Conservation (phyloP, 2,329 filamentous ascomycete genomes). For the Cercospora sp. region DNA sequence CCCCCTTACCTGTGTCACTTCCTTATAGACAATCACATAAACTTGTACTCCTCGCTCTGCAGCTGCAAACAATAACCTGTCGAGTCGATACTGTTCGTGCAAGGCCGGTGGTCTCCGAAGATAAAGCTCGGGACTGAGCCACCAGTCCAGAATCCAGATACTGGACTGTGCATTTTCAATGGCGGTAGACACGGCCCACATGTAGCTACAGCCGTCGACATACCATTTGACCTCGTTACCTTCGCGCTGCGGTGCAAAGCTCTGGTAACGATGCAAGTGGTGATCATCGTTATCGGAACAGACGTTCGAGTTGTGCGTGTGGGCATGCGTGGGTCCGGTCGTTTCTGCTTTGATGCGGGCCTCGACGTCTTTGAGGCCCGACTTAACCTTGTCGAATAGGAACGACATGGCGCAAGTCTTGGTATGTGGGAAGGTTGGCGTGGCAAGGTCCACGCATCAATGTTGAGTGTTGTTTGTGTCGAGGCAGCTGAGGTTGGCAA, state of each 20-base stretch:
- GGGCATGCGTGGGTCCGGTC: slow-evolving; percentile 49
- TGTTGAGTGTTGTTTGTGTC: neutral
- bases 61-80: slow-evolving; percentile 77
- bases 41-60: slow-evolving; percentile 81
- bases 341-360: slow-evolving; percentile 51
- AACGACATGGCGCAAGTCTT: slow-evolving; percentile 28
- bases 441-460: neutral
- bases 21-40: slow-evolving; percentile 89
- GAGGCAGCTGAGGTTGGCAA: neutral
- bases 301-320: slow-evolving; percentile 46
- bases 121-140: slow-evolving; percentile 86
- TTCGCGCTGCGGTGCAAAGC: slow-evolving; percentile 70
- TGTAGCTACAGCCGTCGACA: slow-evolving; percentile 65
- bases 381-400: slow-evolving; percentile 58
- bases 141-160: slow-evolving; percentile 76
- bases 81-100: slow-evolving; percentile 81
- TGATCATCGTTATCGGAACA: slow-evolving; percentile 43
- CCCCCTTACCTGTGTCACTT: slow-evolving; percentile 49
- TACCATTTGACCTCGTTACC: slow-evolving; percentile 82
- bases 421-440: neutral
- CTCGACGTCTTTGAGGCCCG: slow-evolving; percentile 52
- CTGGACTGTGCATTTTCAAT: slow-evolving; percentile 73
- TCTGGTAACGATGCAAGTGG: slow-evolving; percentile 55
- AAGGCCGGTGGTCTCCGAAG: slow-evolving; percentile 76
- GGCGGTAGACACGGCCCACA: slow-evolving; percentile 79